Evolutionary conservation across 148 eudicot genomes (phyloP), one percentile per base, ranked within the genome.

Genomic region (Chenopodium quinoa): DNA sequence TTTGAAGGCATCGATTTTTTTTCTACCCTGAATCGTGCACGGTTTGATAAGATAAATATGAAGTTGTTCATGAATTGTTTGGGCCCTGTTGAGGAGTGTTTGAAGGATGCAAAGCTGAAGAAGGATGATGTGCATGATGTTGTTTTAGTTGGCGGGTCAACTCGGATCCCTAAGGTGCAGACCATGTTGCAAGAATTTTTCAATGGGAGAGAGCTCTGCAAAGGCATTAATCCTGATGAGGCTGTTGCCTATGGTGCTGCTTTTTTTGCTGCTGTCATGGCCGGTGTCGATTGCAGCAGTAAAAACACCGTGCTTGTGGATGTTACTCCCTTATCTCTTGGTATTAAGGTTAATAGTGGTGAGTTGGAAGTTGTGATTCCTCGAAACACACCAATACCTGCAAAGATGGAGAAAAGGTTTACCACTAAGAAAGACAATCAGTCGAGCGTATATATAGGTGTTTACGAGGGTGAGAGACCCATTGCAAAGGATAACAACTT

Each of bases 181-280:
- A 46, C 68, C 17, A 1, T 78, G 7, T 50, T 78, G 73, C 80
- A 67, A 19, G 63, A 31, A 2, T 67, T 44, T 17, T 78, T 78
- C 23, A 22, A 17, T 1, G 74, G 62, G 14, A 78, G 50, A 16
- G 9, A 22, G n/a, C 74, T 78, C 31, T 66, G 64, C 64, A 78
- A 67, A 67, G 50, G 23, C 27, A 78, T 78, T 29, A 67, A 78
- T 25, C 75, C 75, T 23, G 81, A 79, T 54, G 82, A 79, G 22
- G 82, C 68, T 13, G 82, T 79, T 20, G 82, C 82, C 13, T 34
- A 54, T 70, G 82, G 82, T 2, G 82, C 82, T 48, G 75, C 82
- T 11, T 31, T 23, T 20, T 31, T 70, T 22, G 82, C 75, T 11
- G 82, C 82, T 0, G n/a, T 79, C 67, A 70, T 71, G 68, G 54